phyloP scores from a whole-genome alignment of 2,329 filamentous ascomycete species.

The Basipetospora chlamydospora region DNA sequence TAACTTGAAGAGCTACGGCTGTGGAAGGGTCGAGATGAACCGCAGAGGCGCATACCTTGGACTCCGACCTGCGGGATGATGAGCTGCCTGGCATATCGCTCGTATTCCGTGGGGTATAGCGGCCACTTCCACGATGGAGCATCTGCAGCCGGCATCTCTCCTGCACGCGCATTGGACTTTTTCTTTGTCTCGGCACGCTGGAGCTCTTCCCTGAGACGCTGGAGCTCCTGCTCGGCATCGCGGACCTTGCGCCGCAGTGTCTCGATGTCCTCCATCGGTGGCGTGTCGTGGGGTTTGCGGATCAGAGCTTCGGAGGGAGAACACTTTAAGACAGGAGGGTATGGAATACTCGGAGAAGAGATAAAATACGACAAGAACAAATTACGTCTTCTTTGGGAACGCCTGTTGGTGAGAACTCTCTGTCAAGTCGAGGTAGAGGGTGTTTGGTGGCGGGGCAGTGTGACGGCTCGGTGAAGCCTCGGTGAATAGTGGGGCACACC shows the following conservation, averaged over 20 bases:
- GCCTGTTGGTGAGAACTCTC: too few relatives aligned
- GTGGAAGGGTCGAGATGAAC: too few relatives aligned
- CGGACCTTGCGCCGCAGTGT: slow-evolving; percentile 31
- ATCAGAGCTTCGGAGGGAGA: too few relatives aligned
- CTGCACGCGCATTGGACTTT: not conserved
- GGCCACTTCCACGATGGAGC: slow-evolving; percentile 45
- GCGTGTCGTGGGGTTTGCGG: too few relatives aligned
- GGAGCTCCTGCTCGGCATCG: slow-evolving; percentile 32
- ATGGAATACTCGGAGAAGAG: too few relatives aligned
- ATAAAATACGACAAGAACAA: too few relatives aligned
- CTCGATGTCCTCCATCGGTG: slow-evolving; percentile 13
- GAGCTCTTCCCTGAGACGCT: slow-evolving; percentile 28
- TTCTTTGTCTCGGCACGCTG: not conserved
- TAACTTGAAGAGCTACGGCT: too few relatives aligned
- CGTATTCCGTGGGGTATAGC: slow-evolving; percentile 58
- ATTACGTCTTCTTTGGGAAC: too few relatives aligned
- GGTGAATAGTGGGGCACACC: slow-evolving; percentile 3
- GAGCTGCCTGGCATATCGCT: slow-evolving; percentile 79
- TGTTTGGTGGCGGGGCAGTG: not conserved
- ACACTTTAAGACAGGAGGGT: too few relatives aligned
- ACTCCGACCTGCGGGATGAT: slow-evolving; percentile 74
- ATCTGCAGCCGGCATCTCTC: not conserved
- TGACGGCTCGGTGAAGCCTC: not conserved
- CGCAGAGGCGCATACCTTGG: slow-evolving; percentile 48
- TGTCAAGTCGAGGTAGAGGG: too few relatives aligned